A percentile compares a stretch with the other conserved stretches of the same genome.
phyloP scores from a whole-genome alignment of 495 filamentous ascomycete species.

The Delitschia confertaspora region DNA sequence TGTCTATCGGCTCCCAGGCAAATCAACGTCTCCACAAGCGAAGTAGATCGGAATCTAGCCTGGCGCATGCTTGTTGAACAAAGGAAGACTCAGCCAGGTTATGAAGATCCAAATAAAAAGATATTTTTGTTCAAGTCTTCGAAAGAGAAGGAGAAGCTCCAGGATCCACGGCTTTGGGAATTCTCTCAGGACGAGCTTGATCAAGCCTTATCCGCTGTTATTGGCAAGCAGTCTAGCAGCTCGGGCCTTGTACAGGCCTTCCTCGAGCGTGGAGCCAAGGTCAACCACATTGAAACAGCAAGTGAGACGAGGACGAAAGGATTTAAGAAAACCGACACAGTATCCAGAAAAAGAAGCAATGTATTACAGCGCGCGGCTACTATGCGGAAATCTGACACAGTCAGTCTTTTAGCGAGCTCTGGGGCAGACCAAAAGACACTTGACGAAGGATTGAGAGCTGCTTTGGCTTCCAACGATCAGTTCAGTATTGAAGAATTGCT shows the following conservation, averaged over 20 bases:
- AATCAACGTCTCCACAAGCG: conserved; percentile 8
- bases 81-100: conserved; percentile 10
- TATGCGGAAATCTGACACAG: conserved; percentile 5
- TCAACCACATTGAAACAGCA: conserved; percentile 17
- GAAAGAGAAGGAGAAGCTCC: conserved; percentile 22
- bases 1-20: conserved; percentile 21
- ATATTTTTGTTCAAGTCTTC: conserved; percentile 18
- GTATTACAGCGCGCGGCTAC: conserved; percentile 19
- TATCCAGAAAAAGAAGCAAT: conserved; percentile 12
- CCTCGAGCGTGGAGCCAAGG: conserved; percentile 17
- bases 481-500: conserved; percentile 20
- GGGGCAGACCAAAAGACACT: conserved; percentile 17
- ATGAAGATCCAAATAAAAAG: conserved; percentile 16
- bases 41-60: conserved; percentile 13
- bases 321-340: conserved; percentile 8
- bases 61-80: conserved; percentile 15
- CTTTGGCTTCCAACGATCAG: conserved; percentile 14
- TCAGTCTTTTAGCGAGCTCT: conserved; percentile 17
- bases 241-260: conserved; percentile 21
- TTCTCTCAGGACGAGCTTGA: conserved; percentile 24
- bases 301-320: conserved; percentile 15
- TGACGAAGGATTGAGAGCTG: conserved; percentile 19
- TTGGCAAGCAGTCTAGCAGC: conserved; percentile 11
- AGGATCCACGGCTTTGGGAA: conserved; percentile 12
- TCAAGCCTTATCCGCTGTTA: conserved; percentile 11